A percentile compares a stretch with the other conserved stretches of the same genome.
Evolutionary conservation across 2,329 filamentous ascomycete genomes (phyloP).

Genomic region (Diaporthe sp.): DNA sequence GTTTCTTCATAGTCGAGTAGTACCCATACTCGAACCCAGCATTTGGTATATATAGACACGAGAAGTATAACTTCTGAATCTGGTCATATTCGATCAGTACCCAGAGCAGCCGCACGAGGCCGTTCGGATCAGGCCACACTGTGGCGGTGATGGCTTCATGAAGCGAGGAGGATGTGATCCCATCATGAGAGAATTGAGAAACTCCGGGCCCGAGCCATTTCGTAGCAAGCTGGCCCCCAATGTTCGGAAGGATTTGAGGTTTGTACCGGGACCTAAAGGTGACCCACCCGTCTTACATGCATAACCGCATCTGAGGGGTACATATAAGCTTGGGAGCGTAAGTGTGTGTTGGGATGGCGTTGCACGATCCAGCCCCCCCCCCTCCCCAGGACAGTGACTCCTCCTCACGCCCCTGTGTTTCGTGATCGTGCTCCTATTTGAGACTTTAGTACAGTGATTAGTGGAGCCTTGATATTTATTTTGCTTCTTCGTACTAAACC

Average conservation of each 20-base stretch:
- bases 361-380: not conserved
- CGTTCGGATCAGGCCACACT: not conserved
- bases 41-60: conserved; percentile 6
- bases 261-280: not conserved
- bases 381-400: not conserved
- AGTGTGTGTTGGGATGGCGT: not conserved
- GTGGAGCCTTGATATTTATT: not conserved
- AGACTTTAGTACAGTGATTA: not conserved
- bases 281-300: conserved; percentile 4
- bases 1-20: not conserved
- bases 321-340: not conserved
- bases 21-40: not conserved
- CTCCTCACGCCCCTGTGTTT: not conserved
- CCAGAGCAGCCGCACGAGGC: no score
- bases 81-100: not conserved
- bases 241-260: not conserved
- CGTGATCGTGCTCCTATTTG: not conserved
- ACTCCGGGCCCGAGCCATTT: not conserved
- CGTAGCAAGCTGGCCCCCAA: not conserved
- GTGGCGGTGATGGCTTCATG: conserved; percentile 11
- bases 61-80: not conserved
- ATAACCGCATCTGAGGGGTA: not conserved
- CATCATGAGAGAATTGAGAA: not conserved
- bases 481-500: not conserved
- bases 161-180: not conserved